Conservation (phyloP, 495 filamentous ascomycete species). For the Recurvomyces mirabilis region DNA sequence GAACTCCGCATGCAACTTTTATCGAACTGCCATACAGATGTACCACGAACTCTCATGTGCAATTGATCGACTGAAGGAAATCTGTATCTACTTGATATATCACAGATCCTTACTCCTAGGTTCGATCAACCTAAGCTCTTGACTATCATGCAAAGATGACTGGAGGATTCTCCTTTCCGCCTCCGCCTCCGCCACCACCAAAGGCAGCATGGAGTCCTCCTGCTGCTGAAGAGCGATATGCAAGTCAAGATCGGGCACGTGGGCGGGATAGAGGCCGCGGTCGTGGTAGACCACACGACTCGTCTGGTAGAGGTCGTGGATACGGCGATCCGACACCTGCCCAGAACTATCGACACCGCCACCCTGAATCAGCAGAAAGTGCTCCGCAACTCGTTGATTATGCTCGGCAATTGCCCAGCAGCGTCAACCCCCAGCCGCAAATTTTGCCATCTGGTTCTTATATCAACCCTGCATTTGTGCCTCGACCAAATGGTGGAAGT, state of each 20-base stretch:
- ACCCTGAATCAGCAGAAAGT: too few species aligned
- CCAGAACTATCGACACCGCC: too few species aligned
- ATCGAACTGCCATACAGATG: too few species aligned
- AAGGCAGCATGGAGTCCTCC: conserved; percentile 15
- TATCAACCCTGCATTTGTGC: conserved; percentile 6
- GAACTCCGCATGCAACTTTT: too few species aligned
- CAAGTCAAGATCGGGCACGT: background rate
- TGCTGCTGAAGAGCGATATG: background rate
- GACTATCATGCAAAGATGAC: conserved; percentile 9
- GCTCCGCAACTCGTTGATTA: too few species aligned
- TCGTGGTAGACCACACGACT: conserved; percentile 6
- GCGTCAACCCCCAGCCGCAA: background rate
- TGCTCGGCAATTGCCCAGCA: background rate
- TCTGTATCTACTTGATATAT: too few species aligned
- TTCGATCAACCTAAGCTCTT: too few species aligned
- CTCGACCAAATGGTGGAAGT: too few species aligned
- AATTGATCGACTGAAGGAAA: too few species aligned
- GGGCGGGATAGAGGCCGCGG: conserved; percentile 2
- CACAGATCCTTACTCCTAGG: too few species aligned
- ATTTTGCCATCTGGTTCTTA: conserved; percentile 3
- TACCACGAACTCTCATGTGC: too few species aligned
- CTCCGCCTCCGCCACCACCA: conserved; percentile 33
- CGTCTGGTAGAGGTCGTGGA: background rate
- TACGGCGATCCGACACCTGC: background rate
- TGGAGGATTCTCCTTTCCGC: conserved; percentile 30